Evolutionary conservation across 768 basidiomycete species (phyloP), one percentile per base, ranked within the genome.

Genomic region (Scleroderma citrinum): DNA sequence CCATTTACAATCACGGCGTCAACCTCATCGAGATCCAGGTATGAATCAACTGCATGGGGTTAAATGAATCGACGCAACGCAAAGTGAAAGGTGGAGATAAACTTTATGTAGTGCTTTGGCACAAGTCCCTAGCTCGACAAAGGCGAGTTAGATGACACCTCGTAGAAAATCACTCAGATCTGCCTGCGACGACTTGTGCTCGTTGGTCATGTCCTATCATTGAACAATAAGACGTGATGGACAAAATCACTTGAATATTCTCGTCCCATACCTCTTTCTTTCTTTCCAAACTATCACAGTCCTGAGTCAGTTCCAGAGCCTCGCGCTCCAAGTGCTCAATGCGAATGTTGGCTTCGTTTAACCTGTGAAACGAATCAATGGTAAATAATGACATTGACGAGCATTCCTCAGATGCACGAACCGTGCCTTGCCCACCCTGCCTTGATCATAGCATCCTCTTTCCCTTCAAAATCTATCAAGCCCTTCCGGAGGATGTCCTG

Each of bases 241-340:
- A 13, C 4, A 13, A 35, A 3, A 46, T 29, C 49, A 30, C 44
- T 20, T 24, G 44, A 4, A 30, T 6, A 12, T 17, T 16, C 1
- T 6, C 14, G n/a, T 14, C 70, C n/a, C 81, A 60, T 60, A 92
- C 93, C 76, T 94, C 94, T 72, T 81, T 87, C 71, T 95, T 97
- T 76, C 83, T 80, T 80, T 96, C 94, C 90, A 87, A 92, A 36
- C 65, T 60, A 67, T 98, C 95, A 43, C 94, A 83, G 67, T 99
- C 95, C 63, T 87, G 82, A 66, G 97, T 93, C 42, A 80, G 74
- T 38, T 87, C 79, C 56, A 81, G 75, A 17, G 96, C 83, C 64
- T 94, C 90, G 42, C 93, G 82, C 71, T 97, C 95, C 65, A 90
- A 95, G 73, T 97, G 92, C 68, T 99, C 96, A 10, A 94, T 94